These are phyloP conservation scores for Cryptococcus amylolentus DNA, from an alignment of 1,284 basidiomycete genomes.

Conservation along the genomic window DNA sequence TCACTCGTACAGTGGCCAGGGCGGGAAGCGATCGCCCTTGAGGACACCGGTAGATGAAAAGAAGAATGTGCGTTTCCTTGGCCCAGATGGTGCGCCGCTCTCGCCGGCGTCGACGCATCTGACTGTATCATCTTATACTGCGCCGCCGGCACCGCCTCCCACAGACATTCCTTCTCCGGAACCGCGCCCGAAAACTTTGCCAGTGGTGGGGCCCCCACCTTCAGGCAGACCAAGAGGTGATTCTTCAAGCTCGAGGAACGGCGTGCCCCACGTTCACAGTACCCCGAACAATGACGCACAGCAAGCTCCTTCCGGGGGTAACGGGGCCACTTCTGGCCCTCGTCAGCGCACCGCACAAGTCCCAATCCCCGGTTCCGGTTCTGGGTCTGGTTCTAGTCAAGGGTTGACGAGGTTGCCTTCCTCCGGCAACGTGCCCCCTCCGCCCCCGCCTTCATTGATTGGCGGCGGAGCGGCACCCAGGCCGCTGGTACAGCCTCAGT, in stretches of 20 bases:
- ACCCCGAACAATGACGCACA: background rate
- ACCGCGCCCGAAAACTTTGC: slow-evolving; percentile 10
- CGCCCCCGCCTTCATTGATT: slow-evolving; percentile 25
- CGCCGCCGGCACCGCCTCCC: slow-evolving; percentile 43
- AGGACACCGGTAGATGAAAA: slow-evolving; percentile 17
- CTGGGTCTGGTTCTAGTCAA: background rate
- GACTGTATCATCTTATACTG: slow-evolving; percentile 35
- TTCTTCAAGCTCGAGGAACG: slow-evolving; percentile 1
- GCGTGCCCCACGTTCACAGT: background rate
- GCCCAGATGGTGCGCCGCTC: slow-evolving; percentile 47
- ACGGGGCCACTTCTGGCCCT: too few relatives aligned
- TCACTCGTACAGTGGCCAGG: background rate
- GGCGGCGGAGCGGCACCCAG: too few relatives aligned
- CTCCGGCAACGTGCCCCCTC: slow-evolving; percentile 19
- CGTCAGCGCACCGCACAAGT: too few relatives aligned
- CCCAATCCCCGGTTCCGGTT: too few relatives aligned
- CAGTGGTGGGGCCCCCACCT: slow-evolving; percentile 9
- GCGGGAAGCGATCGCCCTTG: background rate
- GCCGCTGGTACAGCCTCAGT: too few relatives aligned
- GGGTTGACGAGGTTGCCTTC: slow-evolving; percentile 1
- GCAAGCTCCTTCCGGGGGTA: too few relatives aligned
- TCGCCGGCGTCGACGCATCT: slow-evolving; percentile 36
- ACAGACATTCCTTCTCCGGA: slow-evolving; percentile 26
- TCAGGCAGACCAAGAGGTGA: slow-evolving; percentile 5
- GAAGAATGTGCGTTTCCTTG: slow-evolving; percentile 45